These are phyloP conservation scores for Lentithecium fluviatile DNA, from an alignment of 495 filamentous ascomycete species.

Conservation along the genomic window DNA sequence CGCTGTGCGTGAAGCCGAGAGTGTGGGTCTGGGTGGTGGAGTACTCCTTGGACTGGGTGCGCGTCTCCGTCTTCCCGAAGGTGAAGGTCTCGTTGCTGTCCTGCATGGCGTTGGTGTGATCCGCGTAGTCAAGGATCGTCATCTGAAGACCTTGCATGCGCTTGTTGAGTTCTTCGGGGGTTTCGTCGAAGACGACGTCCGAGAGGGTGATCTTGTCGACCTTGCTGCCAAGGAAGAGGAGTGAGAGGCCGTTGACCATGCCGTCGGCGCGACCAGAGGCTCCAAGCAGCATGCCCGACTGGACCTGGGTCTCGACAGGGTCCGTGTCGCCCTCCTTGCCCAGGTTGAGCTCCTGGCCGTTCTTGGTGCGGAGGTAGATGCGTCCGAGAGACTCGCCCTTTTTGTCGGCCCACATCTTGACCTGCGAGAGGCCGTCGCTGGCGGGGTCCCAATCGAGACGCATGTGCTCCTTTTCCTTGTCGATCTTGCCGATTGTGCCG, in stretches of 20 bases:
- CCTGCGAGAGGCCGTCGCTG: constrained; percentile 8
- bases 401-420: constrained; percentile 25
- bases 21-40: constrained; percentile 13
- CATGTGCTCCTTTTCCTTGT: constrained; percentile 8
- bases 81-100: constrained; percentile 24
- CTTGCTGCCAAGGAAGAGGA: constrained; percentile 19
- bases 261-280: constrained; percentile 9
- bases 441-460: constrained; percentile 23
- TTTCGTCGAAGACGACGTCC: constrained; percentile 22
- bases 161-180: constrained; percentile 15
- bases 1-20: constrained; percentile 1
- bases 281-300: constrained; percentile 21
- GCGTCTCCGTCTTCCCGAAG: constrained; percentile 12
- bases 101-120: constrained; percentile 15
- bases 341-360: constrained; percentile 20
- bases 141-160: constrained; percentile 18
- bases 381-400: constrained; percentile 12
- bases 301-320: constrained; percentile 16
- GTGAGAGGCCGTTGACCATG: constrained; percentile 5
- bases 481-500: constrained; percentile 10
- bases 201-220: constrained; percentile 17
- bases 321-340: constrained; percentile 22
- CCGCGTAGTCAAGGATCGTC: constrained; percentile 17
- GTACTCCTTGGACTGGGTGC: constrained; percentile 10
- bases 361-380: constrained; percentile 13